Evolutionary conservation across 192 early-diverging fungal species (phyloP), one percentile per base, ranked within the genome.

Genomic region (Gigaspora rosea): DNA sequence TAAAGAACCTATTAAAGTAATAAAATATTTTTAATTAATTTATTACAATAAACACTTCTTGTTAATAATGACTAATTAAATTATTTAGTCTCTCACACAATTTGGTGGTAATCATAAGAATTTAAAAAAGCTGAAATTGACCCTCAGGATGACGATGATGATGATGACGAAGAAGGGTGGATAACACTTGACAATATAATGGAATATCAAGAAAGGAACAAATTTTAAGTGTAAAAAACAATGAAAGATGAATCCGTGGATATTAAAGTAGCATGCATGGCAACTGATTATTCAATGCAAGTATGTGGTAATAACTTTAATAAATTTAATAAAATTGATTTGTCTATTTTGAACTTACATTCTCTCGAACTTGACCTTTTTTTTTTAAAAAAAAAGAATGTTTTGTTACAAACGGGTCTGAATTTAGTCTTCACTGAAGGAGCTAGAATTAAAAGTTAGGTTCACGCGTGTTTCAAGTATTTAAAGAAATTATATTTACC

Each of bases 401-500:
- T 98, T 16, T 79, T 97, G 51, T 82, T 99, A 67, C 95, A 97
- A 83, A 97, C 97, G 93, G 89, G 91, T 20, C 86, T 99, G 77
- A 86, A 88, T 61, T 86, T 99, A 51, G 81, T 97, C 10, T 92
- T 92, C 5, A 82, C 92, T 12, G 95, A 97, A 78, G 97, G 97
- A 63, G 78, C 93, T 9, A 78, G 86, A 16, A 92, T 99, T 58
- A 94, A 94, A 81, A 96, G 88, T 59, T 96, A 91, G 91, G 92
- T 97, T 84, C 95, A 97, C 79, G 95, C 92, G 4, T 99, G 97
- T 82, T 95, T 82, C 87, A 90, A 93, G 90, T 92, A 83, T 82
- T 84, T 82, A 51, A 27, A 27, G 20, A 11, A 20, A 4, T 22
- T 36, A 63, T 6, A 4, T 15, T 18, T 18, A 56, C 4, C 52